Evolutionary conservation across 2,329 filamentous ascomycete genomes (phyloP).

Genomic region (Lecanicillium sp.): DNA sequence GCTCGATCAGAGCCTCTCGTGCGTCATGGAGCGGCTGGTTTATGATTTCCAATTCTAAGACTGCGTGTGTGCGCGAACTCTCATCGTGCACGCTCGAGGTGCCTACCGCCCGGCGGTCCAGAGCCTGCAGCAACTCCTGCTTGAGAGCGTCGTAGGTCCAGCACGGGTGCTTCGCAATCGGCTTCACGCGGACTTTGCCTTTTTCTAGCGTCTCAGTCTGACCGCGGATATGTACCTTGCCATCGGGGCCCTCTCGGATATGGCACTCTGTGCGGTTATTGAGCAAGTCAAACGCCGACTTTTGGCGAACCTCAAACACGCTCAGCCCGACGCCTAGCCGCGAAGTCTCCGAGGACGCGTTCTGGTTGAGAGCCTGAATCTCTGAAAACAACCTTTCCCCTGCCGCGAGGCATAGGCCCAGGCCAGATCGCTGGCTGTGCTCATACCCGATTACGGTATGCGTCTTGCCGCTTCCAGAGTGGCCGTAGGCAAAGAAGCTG

Average conservation of each 20-base stretch:
- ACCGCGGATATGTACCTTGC: slow-evolving; percentile 30
- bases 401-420: slow-evolving; percentile 29
- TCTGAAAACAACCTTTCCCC: slow-evolving; percentile 20
- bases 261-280: slow-evolving; percentile 28
- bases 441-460: slow-evolving; percentile 60
- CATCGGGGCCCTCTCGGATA: slow-evolving; percentile 31
- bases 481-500: slow-evolving; percentile 78
- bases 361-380: slow-evolving; percentile 18
- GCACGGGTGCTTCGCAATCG: slow-evolving; percentile 25
- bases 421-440: slow-evolving; percentile 21
- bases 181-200: slow-evolving; percentile 32
- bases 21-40: slow-evolving; percentile 26
- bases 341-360: background rate
- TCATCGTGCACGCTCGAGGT: slow-evolving; percentile 33
- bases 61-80: slow-evolving; percentile 35
- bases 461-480: slow-evolving; percentile 87
- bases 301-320: slow-evolving; percentile 33
- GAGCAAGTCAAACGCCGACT: slow-evolving; percentile 32
- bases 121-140: slow-evolving; percentile 18
- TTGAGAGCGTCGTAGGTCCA: slow-evolving; percentile 27
- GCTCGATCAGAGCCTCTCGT: slow-evolving; percentile 28
- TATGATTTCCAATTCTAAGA: slow-evolving; percentile 33
- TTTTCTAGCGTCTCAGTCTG: slow-evolving; percentile 30
- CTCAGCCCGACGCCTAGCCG: slow-evolving; percentile 27
- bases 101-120: slow-evolving; percentile 23